A percentile compares a stretch with the other conserved stretches of the same genome.
Evolutionary conservation across 2,329 filamentous ascomycete species (phyloP).

Genomic region (Fusarium staphyleae): DNA sequence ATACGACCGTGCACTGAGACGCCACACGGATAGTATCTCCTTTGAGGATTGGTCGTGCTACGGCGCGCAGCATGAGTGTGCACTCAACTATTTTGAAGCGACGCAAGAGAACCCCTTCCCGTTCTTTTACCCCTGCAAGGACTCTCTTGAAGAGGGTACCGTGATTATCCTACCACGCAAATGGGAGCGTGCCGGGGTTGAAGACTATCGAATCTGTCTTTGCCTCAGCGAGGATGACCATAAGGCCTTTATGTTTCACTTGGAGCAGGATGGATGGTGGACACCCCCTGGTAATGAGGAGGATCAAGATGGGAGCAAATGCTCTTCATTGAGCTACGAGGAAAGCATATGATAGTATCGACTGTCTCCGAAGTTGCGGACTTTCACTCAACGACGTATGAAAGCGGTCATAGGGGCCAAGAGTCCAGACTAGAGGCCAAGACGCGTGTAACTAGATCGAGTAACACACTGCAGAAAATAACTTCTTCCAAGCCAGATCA

Average conservation of each 20-base stretch:
- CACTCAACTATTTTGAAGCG: conserved; percentile 9
- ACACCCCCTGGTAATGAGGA: neutral
- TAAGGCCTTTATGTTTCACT: neutral
- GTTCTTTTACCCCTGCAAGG: conserved; percentile 23
- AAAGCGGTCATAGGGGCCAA: neutral
- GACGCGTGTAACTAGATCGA: neutral
- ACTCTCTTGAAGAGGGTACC: conserved; percentile 24
- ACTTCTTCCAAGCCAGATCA: neutral
- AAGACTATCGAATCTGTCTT: conserved; percentile 24
- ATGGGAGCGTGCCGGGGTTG: neutral
- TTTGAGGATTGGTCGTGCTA: conserved; percentile 36
- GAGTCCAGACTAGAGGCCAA: neutral
- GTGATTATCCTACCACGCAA: conserved; percentile 32
- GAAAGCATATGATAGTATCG: neutral
- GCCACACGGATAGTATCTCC: conserved; percentile 15
- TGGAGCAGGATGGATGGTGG: conserved; percentile 11
- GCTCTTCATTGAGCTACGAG: neutral
- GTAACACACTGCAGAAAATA: neutral
- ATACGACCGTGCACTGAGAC: conserved; percentile 14
- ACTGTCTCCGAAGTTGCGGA: neutral
- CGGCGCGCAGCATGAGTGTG: neutral
- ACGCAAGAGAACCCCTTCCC: neutral
- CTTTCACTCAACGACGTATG: neutral
- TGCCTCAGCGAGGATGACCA: conserved; percentile 21
- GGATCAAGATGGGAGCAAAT: neutral